Conservation (phyloP, 192 early-diverging fungal species). For the Phlyctochytrium arcticum region DNA sequence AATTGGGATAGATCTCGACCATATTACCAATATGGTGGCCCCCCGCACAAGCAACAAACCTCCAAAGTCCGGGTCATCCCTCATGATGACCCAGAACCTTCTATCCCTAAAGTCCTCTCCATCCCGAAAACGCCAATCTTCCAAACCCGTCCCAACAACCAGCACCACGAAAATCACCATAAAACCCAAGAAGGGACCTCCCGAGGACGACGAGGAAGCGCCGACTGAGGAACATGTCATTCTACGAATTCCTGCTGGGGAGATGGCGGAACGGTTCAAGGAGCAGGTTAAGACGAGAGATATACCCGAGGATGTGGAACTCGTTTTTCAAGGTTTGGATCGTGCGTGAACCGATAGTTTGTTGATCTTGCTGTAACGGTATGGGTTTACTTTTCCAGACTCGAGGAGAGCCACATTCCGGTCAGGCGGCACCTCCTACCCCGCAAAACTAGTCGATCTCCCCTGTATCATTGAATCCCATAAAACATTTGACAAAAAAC, state of each 20-base stretch:
- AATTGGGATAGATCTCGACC: too few species aligned
- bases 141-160: too few species aligned
- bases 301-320: slow-evolving; percentile 44
- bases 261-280: slow-evolving; percentile 36
- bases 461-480: slow-evolving; percentile 83
- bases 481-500: slow-evolving; percentile 81
- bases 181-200: slow-evolving; percentile 6
- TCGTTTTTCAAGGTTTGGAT: slow-evolving; percentile 39
- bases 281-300: slow-evolving; percentile 46
- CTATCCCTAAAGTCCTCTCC: too few species aligned
- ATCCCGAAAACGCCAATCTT: too few species aligned
- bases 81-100: too few species aligned
- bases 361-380: neutral
- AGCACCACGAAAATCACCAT: slow-evolving; percentile 22
- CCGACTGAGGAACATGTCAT: slow-evolving; percentile 82
- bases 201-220: slow-evolving; percentile 64
- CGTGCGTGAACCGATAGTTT: neutral
- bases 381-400: slow-evolving; percentile 9
- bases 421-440: slow-evolving; percentile 50
- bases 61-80: too few species aligned
- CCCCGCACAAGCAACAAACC: too few species aligned
- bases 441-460: slow-evolving; percentile 73
- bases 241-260: slow-evolving; percentile 58
- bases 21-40: too few species aligned
- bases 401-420: slow-evolving; percentile 54